Base-by-base conservation (phyloP, 2,329 filamentous ascomycete genomes). In the Fusarium sp. region DNA sequence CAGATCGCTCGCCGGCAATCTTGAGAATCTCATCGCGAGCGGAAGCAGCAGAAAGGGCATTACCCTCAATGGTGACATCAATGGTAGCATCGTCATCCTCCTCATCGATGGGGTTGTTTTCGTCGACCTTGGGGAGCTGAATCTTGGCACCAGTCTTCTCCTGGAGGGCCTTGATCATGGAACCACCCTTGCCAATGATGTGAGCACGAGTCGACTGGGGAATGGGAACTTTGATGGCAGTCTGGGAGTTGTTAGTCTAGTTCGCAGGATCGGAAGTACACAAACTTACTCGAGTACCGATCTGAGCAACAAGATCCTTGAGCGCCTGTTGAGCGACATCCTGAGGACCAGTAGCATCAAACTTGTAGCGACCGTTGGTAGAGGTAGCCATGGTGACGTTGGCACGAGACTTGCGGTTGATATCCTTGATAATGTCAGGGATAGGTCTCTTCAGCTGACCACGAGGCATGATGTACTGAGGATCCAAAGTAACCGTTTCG, bases 101-200 rank as follows among this genome's bases (percentile, higher is more conserved):
- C 43, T 87, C 87, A 23, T 84, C 80, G 28, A 85, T 76, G 5
- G 80, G 78, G 34, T 84, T 83, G 55, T 81, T 83, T 25, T 92
- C 90, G 43, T 97, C 93, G 23, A 87, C 86, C 81, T 92, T 94
- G 65, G 95, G 94, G 64, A 99, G 89, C 78, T 97, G 93, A 76
- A 99, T 94, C 71, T 90, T 90, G 55, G 96, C 95, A 66, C 95
- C 94, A 5, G 94, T 96, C 80, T 92, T 91, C 80, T 95, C 93
- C 81, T 95, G 93, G 55, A 99, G 90, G 48, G 91, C 88, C 82
- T 97, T 95, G 79, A 99, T 97, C 66, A 92, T 95, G 27, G 93
- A 88, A 62, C 97, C 97, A 77, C 92, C 90, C 77, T 93, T 94
- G 74, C 96, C 97, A 78, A 99, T 98, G 80, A 99, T 94, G 80